Evolutionary conservation across 805 yeast genomes (phyloP).

Genomic region (Candida yuanshanica): DNA sequence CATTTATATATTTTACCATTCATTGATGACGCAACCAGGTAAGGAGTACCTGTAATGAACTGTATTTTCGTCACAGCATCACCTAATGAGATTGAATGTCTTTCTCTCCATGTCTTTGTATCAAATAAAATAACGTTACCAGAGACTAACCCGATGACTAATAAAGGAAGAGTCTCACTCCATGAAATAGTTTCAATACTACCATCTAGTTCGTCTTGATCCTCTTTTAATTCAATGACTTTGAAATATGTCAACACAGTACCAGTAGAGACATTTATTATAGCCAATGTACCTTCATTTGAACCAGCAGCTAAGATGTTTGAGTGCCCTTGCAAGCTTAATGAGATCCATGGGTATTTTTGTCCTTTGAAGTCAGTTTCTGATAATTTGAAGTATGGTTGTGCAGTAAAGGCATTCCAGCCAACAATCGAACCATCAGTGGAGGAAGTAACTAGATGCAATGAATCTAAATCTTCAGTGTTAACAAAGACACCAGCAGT

Average conservation of each 20-base stretch:
- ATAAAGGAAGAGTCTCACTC: constrained; percentile 56
- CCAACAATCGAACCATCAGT: constrained; percentile 83
- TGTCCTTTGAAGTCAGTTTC: constrained; percentile 63
- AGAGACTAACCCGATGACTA: constrained; percentile 86
- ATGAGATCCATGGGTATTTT: constrained; percentile 87
- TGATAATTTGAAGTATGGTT: constrained; percentile 59
- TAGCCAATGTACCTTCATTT: constrained; percentile 77
- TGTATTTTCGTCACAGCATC: constrained; percentile 81
- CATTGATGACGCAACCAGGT: constrained; percentile 68
- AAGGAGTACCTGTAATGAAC: constrained; percentile 54
- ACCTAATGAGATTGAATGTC: constrained; percentile 62
- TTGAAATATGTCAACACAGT: constrained; percentile 59
- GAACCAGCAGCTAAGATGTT: constrained; percentile 73
- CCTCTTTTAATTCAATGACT: constrained; percentile 52
- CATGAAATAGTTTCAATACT: constrained; percentile 80
- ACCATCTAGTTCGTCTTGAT: constrained; percentile 55
- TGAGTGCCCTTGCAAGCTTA: constrained; percentile 43
- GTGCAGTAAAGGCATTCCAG: constrained; percentile 85
- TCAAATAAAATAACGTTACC: constrained; percentile 85
- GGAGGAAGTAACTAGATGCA: constrained; percentile 67
- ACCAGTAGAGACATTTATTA: constrained; percentile 75
- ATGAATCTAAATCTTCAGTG: constrained; percentile 46
- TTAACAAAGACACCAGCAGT: constrained; percentile 75
- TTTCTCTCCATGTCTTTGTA: constrained; percentile 77
- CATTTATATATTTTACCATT: constrained; percentile 82